These are phyloP conservation scores for Aspergillus intermedius DNA, from an alignment of 2,329 filamentous ascomycete genomes.

Conservation along the genomic window DNA sequence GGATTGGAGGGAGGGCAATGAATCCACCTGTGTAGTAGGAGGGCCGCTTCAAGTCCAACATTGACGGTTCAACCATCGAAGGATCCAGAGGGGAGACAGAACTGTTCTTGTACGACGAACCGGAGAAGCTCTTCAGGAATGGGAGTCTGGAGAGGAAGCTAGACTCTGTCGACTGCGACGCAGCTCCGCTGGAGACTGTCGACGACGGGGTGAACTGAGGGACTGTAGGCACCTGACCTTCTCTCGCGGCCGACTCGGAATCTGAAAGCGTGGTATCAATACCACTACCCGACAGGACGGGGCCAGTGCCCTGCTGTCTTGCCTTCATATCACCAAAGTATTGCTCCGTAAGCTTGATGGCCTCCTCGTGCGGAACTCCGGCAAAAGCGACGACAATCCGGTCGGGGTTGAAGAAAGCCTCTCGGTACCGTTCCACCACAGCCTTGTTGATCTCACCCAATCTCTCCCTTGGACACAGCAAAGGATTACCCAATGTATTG, in stretches of 20 bases:
- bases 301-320: constrained; percentile 44
- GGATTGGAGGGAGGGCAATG: constrained; percentile 73
- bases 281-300: constrained; percentile 48
- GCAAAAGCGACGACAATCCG: constrained; percentile 93
- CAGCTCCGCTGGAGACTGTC: constrained; percentile 27
- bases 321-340: constrained; percentile 87
- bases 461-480: constrained; percentile 83
- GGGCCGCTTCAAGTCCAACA: constrained; percentile 55
- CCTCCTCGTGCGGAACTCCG: constrained; percentile 74
- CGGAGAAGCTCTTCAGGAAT: constrained; percentile 83
- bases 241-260: constrained; percentile 19
- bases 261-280: constrained; percentile 48
- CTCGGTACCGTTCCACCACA: constrained; percentile 71
- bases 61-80: constrained; percentile 36
- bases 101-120: constrained; percentile 57
- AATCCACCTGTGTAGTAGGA: constrained; percentile 92
- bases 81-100: constrained; percentile 51
- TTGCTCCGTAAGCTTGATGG: constrained; percentile 70
- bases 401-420: constrained; percentile 80
- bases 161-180: constrained; percentile 46
- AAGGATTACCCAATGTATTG: constrained; percentile 89
- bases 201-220: constrained; percentile 38
- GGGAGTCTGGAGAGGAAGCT: constrained; percentile 75
- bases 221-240: constrained; percentile 29
- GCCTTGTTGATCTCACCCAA: constrained; percentile 65